phyloP scores from a whole-genome alignment of 352 stramenopile species.

The Phytopythium aichiense region DNA sequence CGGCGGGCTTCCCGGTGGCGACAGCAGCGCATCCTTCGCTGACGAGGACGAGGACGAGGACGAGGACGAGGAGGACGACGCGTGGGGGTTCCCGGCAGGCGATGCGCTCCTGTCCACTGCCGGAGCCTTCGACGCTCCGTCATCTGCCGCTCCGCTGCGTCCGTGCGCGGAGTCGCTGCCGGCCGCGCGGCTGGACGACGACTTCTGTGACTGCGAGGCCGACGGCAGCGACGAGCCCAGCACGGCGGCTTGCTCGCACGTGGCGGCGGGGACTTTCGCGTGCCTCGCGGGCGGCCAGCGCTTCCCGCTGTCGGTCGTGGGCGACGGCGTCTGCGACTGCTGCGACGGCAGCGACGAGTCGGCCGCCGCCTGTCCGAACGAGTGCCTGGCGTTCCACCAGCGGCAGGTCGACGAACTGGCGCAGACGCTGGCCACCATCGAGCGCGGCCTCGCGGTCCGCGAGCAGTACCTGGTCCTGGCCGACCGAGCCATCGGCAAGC shows the following conservation, averaged over 20 bases:
- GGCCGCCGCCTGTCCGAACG: conserved; percentile 27
- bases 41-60: conserved; percentile 12
- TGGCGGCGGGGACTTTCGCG: conserved; percentile 30
- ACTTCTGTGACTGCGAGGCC: conserved; percentile 91
- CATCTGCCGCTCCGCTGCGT: not conserved
- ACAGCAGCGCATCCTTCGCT: not conserved
- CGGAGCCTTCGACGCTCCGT: too few species aligned
- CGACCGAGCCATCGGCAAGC: conserved; percentile 18
- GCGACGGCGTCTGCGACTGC: conserved; percentile 97
- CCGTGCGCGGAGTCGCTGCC: conserved; percentile 36
- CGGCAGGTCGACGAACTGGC: conserved; percentile 15
- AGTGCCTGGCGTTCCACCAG: conserved; percentile 26
- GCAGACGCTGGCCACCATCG: conserved; percentile 18
- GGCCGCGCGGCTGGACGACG: conserved; percentile 76
- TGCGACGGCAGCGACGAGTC: conserved; percentile 96
- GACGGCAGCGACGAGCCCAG: conserved; percentile 89
- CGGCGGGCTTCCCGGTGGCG: not conserved
- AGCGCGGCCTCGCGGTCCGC: conserved; percentile 14
- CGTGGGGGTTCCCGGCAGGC: conserved; percentile 42
- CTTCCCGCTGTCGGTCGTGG: conserved; percentile 58
- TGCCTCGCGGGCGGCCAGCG: conserved; percentile 27
- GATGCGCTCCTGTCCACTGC: not conserved
- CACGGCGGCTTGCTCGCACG: conserved; percentile 72
- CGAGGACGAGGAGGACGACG: conserved; percentile 33
- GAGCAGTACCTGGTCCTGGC: conserved; percentile 23